Conservation (phyloP, 345 rosid genomes). For the Pseudoturritis turrita region DNA sequence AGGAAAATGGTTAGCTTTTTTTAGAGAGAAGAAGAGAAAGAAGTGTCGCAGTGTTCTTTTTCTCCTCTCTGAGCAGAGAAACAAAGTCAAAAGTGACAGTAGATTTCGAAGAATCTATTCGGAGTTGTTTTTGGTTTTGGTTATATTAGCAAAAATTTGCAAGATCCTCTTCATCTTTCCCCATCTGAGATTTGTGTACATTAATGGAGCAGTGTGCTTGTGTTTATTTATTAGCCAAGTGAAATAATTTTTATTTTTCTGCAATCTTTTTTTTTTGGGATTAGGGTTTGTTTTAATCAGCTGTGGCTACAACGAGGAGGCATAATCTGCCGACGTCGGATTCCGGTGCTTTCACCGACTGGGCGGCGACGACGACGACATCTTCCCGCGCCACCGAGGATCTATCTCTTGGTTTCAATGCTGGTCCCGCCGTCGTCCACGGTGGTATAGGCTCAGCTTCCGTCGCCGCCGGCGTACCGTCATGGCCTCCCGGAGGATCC, state of each 20-base stretch:
- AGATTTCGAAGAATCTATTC: background rate
- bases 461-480: constrained; percentile 34
- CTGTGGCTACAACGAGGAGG: constrained; percentile 97
- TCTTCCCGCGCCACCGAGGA: constrained; percentile 72
- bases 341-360: constrained; percentile 92
- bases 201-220: background rate
- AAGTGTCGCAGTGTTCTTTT: constrained; percentile 20
- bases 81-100: constrained; percentile 5
- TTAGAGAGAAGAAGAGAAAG: constrained; percentile 9
- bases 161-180: constrained; percentile 14
- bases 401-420: constrained; percentile 96
- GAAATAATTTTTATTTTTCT: background rate
- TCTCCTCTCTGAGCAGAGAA: constrained; percentile 1
- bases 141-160: background rate
- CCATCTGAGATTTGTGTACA: constrained; percentile 6
- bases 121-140: background rate
- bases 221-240: background rate
- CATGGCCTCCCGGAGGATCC: constrained; percentile 51
- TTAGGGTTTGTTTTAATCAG: constrained; percentile 39
- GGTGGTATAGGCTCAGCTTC: constrained; percentile 31
- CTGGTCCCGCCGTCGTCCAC: constrained; percentile 51
- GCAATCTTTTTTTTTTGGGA: background rate
- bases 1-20: background rate
- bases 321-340: constrained; percentile 60
- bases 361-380: constrained; percentile 61